A percentile compares a stretch with the other conserved stretches of the same genome.
Conservation (phyloP, 2,329 filamentous ascomycete species). For the Thelonectria rubi region DNA sequence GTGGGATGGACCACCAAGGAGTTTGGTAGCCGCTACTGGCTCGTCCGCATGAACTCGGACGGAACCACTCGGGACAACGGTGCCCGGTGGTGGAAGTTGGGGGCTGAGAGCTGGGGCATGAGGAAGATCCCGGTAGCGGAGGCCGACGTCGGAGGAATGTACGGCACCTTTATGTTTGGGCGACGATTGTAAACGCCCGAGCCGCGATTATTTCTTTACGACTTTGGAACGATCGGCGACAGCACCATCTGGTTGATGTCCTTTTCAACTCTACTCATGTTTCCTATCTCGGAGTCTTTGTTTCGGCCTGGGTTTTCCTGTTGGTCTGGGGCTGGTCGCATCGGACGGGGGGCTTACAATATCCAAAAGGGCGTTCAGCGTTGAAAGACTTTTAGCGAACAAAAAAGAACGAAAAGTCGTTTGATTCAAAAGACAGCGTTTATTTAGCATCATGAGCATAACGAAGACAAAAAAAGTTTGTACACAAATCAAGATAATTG, state of each 20-base stretch:
- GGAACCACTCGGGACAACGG: constrained; percentile 49
- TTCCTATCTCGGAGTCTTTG: constrained; percentile 22
- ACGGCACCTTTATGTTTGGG: constrained; percentile 77
- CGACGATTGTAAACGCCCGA: constrained; percentile 57
- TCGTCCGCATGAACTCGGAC: constrained; percentile 65
- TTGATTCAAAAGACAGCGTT: constrained; percentile 36
- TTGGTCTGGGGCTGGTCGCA: constrained; percentile 31
- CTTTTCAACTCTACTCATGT: constrained; percentile 39
- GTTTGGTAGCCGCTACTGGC: constrained; percentile 70
- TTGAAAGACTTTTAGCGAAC: constrained; percentile 41
- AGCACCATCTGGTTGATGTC: neutral
- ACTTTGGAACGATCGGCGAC: constrained; percentile 52
- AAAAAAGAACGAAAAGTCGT: constrained; percentile 39
- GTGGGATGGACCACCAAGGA: constrained; percentile 78
- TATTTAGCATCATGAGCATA: constrained; percentile 35
- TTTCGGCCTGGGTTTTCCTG: constrained; percentile 29
- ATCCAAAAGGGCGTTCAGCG: constrained; percentile 38
- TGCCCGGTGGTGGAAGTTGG: constrained; percentile 83
- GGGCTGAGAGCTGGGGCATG: constrained; percentile 85
- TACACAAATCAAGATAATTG: constrained; percentile 37
- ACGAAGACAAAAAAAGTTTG: constrained; percentile 33
- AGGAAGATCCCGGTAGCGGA: constrained; percentile 90
- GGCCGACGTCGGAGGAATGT: constrained; percentile 93
- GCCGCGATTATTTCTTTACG: constrained; percentile 21
- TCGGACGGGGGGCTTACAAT: constrained; percentile 32